Percentiles rank a stretch among this genome's conserved stretches.
phyloP scores from a whole-genome alignment of 257 asterid genomes.

The Nicotiana paniculata region DNA sequence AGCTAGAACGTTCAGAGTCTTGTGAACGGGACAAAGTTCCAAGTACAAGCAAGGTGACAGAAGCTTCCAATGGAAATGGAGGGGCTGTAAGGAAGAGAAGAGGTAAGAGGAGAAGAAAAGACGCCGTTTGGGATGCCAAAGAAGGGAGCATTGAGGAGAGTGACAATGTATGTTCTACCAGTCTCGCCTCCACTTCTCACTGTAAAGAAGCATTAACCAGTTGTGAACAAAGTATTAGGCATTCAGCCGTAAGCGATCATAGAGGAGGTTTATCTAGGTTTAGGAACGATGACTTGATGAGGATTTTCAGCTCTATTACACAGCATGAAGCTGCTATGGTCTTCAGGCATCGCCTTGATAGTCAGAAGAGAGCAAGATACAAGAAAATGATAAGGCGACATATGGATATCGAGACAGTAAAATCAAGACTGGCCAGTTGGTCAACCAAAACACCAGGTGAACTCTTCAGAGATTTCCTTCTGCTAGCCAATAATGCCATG shows the following conservation, averaged over 20 bases:
- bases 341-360: slow-evolving; percentile 83
- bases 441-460: slow-evolving; percentile 50
- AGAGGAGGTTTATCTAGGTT: slow-evolving; percentile 17
- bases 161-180: slow-evolving; percentile 49
- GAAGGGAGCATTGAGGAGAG: slow-evolving; percentile 60
- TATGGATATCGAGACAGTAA: slow-evolving; percentile 62
- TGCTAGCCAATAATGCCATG: slow-evolving; percentile 73
- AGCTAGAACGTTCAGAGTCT: slow-evolving; percentile 31
- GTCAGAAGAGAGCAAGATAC: slow-evolving; percentile 95
- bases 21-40: slow-evolving; percentile 26
- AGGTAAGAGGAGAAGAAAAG: slow-evolving; percentile 70
- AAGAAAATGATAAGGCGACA: slow-evolving; percentile 63
- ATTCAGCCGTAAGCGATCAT: slow-evolving; percentile 16
- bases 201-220: slow-evolving; percentile 39
- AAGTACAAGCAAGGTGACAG: slow-evolving; percentile 19
- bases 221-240: slow-evolving; percentile 20
- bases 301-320: slow-evolving; percentile 47
- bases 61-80: slow-evolving; percentile 21
- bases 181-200: slow-evolving; percentile 30
- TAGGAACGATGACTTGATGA: slow-evolving; percentile 35
- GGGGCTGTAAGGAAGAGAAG: slow-evolving; percentile 62
- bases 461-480: slow-evolving; percentile 74
- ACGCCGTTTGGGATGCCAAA: slow-evolving; percentile 33
- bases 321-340: slow-evolving; percentile 57
- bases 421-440: slow-evolving; percentile 43